phyloP scores from a whole-genome alignment of 1,284 basidiomycete genomes.

The Takashimella tepidaria region DNA sequence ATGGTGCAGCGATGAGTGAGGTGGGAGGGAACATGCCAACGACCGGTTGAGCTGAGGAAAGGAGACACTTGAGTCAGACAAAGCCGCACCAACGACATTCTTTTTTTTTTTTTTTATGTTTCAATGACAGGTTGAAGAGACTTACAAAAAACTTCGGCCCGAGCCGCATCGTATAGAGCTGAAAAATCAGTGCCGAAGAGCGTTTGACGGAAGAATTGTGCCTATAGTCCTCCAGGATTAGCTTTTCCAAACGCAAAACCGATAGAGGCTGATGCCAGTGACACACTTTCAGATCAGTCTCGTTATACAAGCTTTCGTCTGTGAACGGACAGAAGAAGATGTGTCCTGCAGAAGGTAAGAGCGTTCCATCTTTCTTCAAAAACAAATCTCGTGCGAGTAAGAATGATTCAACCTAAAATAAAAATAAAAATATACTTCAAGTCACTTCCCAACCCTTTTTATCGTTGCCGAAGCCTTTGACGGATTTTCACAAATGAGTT shows the following conservation, averaged over 20 bases:
- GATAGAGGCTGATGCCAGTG: no score
- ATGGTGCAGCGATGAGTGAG: conserved; percentile 35
- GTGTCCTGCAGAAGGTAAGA: conserved; percentile 50
- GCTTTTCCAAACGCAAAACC: no score
- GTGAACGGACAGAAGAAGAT: conserved; percentile 52
- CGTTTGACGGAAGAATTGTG: conserved; percentile 47
- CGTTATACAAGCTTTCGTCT: conserved; percentile 50
- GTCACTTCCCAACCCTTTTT: neutral
- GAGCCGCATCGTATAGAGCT: conserved; percentile 36
- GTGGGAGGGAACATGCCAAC: conserved; percentile 48
- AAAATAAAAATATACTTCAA: neutral
- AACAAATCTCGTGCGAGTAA: conserved; percentile 51
- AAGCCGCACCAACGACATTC: neutral
- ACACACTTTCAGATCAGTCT: conserved; percentile 50
- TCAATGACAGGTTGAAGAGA: no score
- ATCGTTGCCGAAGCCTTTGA: no score
- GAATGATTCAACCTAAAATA: conserved; percentile 48
- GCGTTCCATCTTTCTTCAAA: conserved; percentile 49
- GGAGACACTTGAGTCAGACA: neutral
- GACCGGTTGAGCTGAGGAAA: conserved; percentile 40
- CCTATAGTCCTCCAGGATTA: no score
- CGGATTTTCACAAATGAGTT: neutral
- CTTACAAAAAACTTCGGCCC: conserved; percentile 43
- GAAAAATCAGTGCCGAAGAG: conserved; percentile 47
- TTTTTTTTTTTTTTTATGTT: no score